Percentiles rank a stretch among this genome's conserved stretches.
Evolutionary conservation across 2,329 filamentous ascomycete genomes (phyloP).

Genomic region (Aureobasidium sp.): DNA sequence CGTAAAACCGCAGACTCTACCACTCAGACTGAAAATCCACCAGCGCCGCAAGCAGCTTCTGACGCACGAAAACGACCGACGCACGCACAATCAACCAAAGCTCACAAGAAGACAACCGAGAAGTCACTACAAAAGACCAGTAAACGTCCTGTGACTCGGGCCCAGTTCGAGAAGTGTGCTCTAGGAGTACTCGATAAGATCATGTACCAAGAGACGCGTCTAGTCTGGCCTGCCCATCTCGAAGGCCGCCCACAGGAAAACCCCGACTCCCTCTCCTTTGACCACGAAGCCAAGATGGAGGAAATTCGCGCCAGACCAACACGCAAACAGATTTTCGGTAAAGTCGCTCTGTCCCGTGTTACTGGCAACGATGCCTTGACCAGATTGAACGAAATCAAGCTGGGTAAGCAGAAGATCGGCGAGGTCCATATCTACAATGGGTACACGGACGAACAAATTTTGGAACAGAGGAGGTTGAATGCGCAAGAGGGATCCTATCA

Average conservation of each 20-base stretch:
- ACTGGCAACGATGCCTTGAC: conserved; percentile 7
- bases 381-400: neutral
- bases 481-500: neutral
- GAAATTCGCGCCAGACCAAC: conserved; percentile 39
- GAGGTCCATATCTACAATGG: neutral
- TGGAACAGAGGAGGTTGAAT: neutral
- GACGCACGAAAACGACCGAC: neutral
- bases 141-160: neutral
- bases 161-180: neutral
- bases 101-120: neutral
- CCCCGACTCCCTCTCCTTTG: neutral
- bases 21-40: neutral
- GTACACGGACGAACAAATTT: neutral
- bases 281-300: neutral
- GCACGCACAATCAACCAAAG: neutral
- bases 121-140: too few relatives aligned
- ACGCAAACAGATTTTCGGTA: conserved; percentile 29
- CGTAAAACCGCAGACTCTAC: neutral
- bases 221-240: neutral
- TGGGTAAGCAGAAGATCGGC: neutral
- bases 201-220: neutral
- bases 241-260: neutral
- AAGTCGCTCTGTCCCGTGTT: conserved; percentile 15
- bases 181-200: neutral
- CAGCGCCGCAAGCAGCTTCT: neutral